Evolutionary conservation across 805 yeast genomes (phyloP).

Genomic region (Yarrowia sp.): DNA sequence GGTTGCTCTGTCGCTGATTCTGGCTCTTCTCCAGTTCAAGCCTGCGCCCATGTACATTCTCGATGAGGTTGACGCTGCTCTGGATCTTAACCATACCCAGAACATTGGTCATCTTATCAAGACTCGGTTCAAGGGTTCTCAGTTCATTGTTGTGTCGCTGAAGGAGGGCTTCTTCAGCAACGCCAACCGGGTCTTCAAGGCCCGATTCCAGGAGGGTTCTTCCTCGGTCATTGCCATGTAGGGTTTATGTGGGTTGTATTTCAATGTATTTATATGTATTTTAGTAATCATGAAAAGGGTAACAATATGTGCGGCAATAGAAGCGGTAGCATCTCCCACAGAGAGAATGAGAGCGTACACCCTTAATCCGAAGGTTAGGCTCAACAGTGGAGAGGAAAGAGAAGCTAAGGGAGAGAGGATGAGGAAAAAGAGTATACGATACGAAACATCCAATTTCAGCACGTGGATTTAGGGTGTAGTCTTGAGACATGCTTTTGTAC

Average conservation of each 20-base stretch:
- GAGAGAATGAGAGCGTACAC: too few species aligned
- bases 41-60: constrained; percentile 99
- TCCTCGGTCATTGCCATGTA: constrained; percentile 60
- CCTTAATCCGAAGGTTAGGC: too few species aligned
- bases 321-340: too few species aligned
- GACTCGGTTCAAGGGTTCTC: constrained; percentile 92
- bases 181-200: constrained; percentile 90
- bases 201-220: constrained; percentile 95
- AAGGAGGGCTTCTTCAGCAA: constrained; percentile 98
- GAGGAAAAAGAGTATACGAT: too few species aligned
- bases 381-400: not conserved
- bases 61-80: constrained; percentile 98
- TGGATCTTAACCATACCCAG: constrained; percentile 95
- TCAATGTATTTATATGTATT: constrained; percentile 18
- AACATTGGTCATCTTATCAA: constrained; percentile 95
- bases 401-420: too few species aligned
- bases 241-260: not conserved
- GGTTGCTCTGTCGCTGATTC: constrained; percentile 84
- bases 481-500: not conserved
- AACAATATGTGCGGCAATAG: too few species aligned
- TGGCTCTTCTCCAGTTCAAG: constrained; percentile 87
- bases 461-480: too few species aligned
- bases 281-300: too few species aligned
- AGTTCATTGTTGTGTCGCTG: constrained; percentile 91
- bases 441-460: too few species aligned